phyloP scores from a whole-genome alignment of 345 rosid genomes.

The Dimocarpus longan region DNA sequence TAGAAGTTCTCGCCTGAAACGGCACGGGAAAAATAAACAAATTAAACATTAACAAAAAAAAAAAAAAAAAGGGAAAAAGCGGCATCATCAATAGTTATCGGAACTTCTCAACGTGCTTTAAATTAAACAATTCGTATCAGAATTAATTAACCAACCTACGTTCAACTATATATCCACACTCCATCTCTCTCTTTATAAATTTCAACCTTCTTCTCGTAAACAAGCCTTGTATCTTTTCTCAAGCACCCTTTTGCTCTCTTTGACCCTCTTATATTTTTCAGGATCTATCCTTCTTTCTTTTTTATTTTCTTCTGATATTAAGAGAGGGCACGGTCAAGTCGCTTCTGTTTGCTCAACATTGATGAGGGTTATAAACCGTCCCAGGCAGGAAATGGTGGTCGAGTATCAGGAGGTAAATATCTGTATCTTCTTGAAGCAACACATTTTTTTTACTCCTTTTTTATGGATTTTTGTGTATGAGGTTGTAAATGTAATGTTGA shows the following conservation, averaged over 20 bases:
- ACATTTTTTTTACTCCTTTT: background rate
- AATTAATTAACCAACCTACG: background rate
- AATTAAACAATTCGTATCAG: background rate
- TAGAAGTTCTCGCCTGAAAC: no score
- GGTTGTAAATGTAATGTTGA: background rate
- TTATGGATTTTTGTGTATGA: background rate
- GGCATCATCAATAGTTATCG: no score
- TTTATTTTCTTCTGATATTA: background rate
- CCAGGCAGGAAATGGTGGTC: constrained; percentile 29
- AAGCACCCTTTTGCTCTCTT: background rate
- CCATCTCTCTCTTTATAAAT: background rate
- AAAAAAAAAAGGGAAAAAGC: background rate
- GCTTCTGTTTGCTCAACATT: background rate
- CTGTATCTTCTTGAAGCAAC: background rate
- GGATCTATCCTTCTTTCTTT: background rate
- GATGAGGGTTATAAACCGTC: constrained; percentile 38
- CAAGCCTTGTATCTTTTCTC: background rate
- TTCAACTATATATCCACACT: background rate
- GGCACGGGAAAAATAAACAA: no score
- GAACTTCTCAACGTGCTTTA: background rate
- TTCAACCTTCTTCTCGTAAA: background rate
- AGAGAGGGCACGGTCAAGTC: background rate
- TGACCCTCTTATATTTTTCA: background rate
- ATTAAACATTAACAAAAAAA: no score
- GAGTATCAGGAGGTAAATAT: constrained; percentile 53